Base-by-base conservation (phyloP, 805 yeast species). In the Debaryomyces hansenii region DNA sequence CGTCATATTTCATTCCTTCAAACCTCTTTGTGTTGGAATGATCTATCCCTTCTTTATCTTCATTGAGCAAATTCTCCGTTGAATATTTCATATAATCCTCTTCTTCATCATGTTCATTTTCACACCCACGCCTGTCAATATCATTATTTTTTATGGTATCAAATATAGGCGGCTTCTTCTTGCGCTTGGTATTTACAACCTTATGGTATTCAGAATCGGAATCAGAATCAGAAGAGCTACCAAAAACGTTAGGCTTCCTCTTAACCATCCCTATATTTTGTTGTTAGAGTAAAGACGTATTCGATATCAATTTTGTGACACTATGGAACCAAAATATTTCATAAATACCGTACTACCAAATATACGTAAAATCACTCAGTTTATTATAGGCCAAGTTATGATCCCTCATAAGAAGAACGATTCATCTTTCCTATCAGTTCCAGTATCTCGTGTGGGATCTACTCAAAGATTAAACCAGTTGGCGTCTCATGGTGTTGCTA, bases 381-480 rank as follows among this genome's bases (percentile, higher is more conserved):
- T 24, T 24, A 24, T 9, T 24, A 24, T 24, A 24, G 14, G 2
- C 21, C 11, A 28, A 36, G 28, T 9, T 5, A 66, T 66, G 71
- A 44, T 62, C 42, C 64, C 70, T 20, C 60, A 58, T 41, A 63
- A 59, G 42, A 61, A 55, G 45, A 48, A 47, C 10, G 69, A 67
- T 20, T 54, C 55, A 31, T 52, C 64, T 11, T 59, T 62, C 49
- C 57, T 52, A 33, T 64, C 74, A 15, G 60, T 59, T 10, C 74
- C 75, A 1, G 64, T 66, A 16, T 64, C 75, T 1, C 59, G 77
- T 12, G 70, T 69, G 14, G 56, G 61, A 2, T 70, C 75, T 15
- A 54, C 72, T 1, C 53, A 52, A 28, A 52, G 72, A 14, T 48
- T 72, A 24, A 65, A 57, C 44, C 69, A 66, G 37, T 44, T 62